phyloP scores from a whole-genome alignment of 1,284 basidiomycete species.

The Moesziomyces sp. region DNA sequence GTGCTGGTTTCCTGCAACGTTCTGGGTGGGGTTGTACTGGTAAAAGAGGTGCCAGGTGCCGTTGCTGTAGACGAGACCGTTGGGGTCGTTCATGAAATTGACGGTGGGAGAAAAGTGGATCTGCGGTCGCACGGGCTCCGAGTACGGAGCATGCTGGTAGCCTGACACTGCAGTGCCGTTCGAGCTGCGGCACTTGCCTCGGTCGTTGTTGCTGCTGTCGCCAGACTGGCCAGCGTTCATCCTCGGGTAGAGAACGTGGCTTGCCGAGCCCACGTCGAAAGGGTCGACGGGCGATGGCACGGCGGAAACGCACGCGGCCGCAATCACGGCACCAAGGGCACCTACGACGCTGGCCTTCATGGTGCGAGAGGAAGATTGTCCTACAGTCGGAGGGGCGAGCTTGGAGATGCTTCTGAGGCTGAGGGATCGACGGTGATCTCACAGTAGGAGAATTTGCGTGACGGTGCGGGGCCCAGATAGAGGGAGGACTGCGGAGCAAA shows the following conservation, averaged over 20 bases:
- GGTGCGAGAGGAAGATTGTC: not conserved
- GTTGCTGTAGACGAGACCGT: conserved; percentile 68
- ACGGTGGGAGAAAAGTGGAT: conserved; percentile 59
- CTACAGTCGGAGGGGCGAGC: not conserved
- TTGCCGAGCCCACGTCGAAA: conserved; percentile 17
- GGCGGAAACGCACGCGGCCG: conserved; percentile 19
- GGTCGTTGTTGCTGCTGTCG: conserved; percentile 6
- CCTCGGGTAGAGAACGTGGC: conserved; percentile 14
- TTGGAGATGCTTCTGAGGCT: not conserved
- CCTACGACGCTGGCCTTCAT: conserved; percentile 30
- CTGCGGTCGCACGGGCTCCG: conserved; percentile 51
- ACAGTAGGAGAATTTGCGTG: not conserved
- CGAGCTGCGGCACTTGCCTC: conserved; percentile 33
- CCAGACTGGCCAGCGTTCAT: conserved; percentile 10
- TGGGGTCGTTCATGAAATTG: conserved; percentile 70
- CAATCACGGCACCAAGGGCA: conserved; percentile 20
- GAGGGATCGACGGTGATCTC: not conserved
- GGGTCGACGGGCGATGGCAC: conserved; percentile 29
- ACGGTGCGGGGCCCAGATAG: not conserved
- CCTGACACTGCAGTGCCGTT: conserved; percentile 31
- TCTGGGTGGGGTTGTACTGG: conserved; percentile 69
- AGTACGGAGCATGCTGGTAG: conserved; percentile 33
- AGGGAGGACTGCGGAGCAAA: not conserved
- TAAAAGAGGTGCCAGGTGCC: conserved; percentile 70
- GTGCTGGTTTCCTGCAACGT: conserved; percentile 69